Base-by-base conservation (phyloP, 2,329 filamentous ascomycete genomes). In the Pseudocercospora pini-densiflorae region DNA sequence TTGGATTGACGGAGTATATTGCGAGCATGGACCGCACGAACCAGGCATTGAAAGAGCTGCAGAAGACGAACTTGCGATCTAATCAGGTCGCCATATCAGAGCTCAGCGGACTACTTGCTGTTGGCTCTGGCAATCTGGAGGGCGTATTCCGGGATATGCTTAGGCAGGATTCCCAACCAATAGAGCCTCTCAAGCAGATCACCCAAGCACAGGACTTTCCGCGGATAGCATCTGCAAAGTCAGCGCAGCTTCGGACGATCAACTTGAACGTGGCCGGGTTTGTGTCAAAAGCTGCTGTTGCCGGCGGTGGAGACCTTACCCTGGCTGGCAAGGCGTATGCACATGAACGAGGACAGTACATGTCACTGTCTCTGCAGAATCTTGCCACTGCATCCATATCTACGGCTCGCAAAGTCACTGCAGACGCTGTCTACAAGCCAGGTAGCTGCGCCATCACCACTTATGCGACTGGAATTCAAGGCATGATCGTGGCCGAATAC, bases 361-460 rank as follows among this genome's bases (percentile, higher is more conserved):
- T 99, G n/a, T 87, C 90, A 3, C 85, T 86, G 16, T 94, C 92
- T 9, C 80, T 99, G 70, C 89, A 92, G 67, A 98, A 97, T 77
- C 84, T 98, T 54, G 92, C 95, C 2, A 89, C 92, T 47, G 94
- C 94, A 16, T 96, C 93, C 33, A 77, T 84, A 83, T 96, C 77
- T 90, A 93, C 83, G 90, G 93, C 58, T 86, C 91, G 79, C 23
- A 93, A 92, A 80, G 89, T 89, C 62, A 82, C 84, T 14, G 86
- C 90, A 1, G 92, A 94, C 77, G 92, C 92, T 2, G 87, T 96
- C 9, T 99, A 99, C 79, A 89, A 90, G 66, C 87, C 92, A 66
- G 94, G 94, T 14, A 95, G 92, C 23, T 98, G 95, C 78, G 94
- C 93, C 4, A 96, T 99, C 66, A 90, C 91, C 2, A 93, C 91